These are phyloP conservation scores for Rugosomyces carneus DNA, from an alignment of 1,284 basidiomycete species.

Conservation along the genomic window DNA sequence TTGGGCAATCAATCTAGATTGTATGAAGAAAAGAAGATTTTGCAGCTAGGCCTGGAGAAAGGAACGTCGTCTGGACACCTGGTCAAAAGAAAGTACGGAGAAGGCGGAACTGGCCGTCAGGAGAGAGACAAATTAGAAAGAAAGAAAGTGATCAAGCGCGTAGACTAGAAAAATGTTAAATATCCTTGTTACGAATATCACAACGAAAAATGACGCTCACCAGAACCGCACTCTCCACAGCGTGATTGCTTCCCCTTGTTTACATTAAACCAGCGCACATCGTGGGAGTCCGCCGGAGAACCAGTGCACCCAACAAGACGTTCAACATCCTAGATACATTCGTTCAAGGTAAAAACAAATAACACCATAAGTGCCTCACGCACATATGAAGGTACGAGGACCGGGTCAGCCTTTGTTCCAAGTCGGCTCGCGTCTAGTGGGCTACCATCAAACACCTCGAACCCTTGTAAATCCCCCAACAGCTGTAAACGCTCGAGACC, in stretches of 20 bases:
- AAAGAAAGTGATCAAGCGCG: slow-evolving; percentile 36
- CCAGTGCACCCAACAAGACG: slow-evolving; percentile 91
- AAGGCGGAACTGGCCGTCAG: slow-evolving; percentile 36
- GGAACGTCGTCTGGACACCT: slow-evolving; percentile 23
- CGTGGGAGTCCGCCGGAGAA: slow-evolving; percentile 87
- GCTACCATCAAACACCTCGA: slow-evolving; percentile 87
- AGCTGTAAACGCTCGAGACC: slow-evolving; percentile 96
- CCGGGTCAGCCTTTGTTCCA: slow-evolving; percentile 85
- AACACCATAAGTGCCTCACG: slow-evolving; percentile 26
- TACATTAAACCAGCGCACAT: slow-evolving; percentile 78
- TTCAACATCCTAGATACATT: slow-evolving; percentile 53
- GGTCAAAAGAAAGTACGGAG: slow-evolving; percentile 10
- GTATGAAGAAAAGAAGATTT: slow-evolving; percentile 22
- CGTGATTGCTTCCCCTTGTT: slow-evolving; percentile 64
- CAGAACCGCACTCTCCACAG: slow-evolving; percentile 89
- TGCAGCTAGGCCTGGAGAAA: slow-evolving; percentile 42
- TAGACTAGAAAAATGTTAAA: slow-evolving; percentile 38
- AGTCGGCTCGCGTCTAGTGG: slow-evolving; percentile 83
- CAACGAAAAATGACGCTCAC: slow-evolving; percentile 38
- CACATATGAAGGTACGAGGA: slow-evolving; percentile 85
- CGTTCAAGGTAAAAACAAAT: not conserved
- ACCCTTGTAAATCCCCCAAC: slow-evolving; percentile 82
- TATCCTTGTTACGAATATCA: slow-evolving; percentile 5
- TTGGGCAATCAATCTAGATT: slow-evolving; percentile 18
- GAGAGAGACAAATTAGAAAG: slow-evolving; percentile 30